Evolutionary conservation across 2,329 filamentous ascomycete genomes (phyloP).

Genomic region (Nannizziopsis barbatae): DNA sequence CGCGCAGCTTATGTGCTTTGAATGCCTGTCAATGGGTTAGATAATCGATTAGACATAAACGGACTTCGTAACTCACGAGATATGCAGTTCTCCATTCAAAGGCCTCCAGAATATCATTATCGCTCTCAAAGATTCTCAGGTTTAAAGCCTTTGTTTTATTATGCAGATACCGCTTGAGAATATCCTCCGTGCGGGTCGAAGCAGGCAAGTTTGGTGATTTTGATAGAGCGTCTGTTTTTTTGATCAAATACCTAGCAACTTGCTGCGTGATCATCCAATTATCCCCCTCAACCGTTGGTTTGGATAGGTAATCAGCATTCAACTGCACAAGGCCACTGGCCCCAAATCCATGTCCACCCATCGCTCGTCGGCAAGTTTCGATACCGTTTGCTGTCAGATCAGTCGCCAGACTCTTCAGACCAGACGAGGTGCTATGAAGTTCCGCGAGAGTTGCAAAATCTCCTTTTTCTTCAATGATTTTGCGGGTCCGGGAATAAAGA

Average conservation of each 20-base stretch:
- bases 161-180: constrained; percentile 22
- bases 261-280: constrained; percentile 50
- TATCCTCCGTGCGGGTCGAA: constrained; percentile 10
- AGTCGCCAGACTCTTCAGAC: constrained; percentile 44
- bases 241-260: constrained; percentile 41
- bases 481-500: constrained; percentile 38
- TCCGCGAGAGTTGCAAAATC: constrained; percentile 41
- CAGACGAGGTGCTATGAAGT: constrained; percentile 44
- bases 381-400: constrained; percentile 45
- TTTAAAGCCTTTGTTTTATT: constrained; percentile 22
- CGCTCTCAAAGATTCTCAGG: constrained; percentile 24
- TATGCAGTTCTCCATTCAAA: constrained; percentile 39
- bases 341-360: constrained; percentile 46
- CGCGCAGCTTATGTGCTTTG: constrained; percentile 31
- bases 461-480: constrained; percentile 38
- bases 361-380: constrained; percentile 43
- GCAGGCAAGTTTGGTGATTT: constrained; percentile 15
- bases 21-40: constrained; percentile 6
- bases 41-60: background rate
- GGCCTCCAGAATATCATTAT: constrained; percentile 33
- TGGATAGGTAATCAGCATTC: constrained; percentile 42
- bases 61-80: constrained; percentile 18
- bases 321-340: constrained; percentile 43
- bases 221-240: constrained; percentile 37
- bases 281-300: constrained; percentile 46